Base-by-base conservation (phyloP, 352 stramenopile species). In the Phytophthora melonis region DNA sequence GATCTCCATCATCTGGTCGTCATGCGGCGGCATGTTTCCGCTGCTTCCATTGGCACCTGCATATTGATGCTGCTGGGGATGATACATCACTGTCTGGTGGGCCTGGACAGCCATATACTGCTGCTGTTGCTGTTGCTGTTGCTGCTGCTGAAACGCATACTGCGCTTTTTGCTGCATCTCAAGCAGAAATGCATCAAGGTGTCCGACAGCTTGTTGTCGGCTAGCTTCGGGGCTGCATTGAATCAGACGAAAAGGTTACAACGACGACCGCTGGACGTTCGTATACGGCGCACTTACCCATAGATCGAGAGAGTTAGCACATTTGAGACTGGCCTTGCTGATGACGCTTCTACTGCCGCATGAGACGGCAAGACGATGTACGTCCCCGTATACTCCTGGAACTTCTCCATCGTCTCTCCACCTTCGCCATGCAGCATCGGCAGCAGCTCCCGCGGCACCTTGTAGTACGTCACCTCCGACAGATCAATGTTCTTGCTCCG, bases 391-490 rank as follows among this genome's bases (percentile, higher is more conserved):
- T 91, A 87, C 39, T 94, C 84, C 70, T 94, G 84, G 45, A 96
- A 95, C 39, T 91, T 84, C 16, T 81, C 65, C 78, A 96, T 87
- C 7, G 88, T 93, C 34, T 90, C 81, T 3, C 86, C 88, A 25
- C 78, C 77, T 62, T 95, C 80, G 5, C 86, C 88, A 27, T 95
- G 86, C 19, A 96, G 71, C 50, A 92, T 77, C 45, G 82, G 78
- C n/a, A 96, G 72, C 59, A 95, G 65, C 36, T 86, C 71, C 7
- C 84, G 75, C 14, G 88, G 89, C 11, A 94, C 72, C 39, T 85
- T 85, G 68, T 94, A 94, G 77, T 91, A 84, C 36, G 85, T 93
- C 47, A 93, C 83, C 55, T 96, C 87, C 0, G 86, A 93, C 32
- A 96, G 70, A 59, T 94, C 89, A 10, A 96, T 91, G 18, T 86